A percentile compares a stretch with the other conserved stretches of the same genome.
phyloP scores from a whole-genome alignment of 768 basidiomycete species.

The Calocera cornea region DNA sequence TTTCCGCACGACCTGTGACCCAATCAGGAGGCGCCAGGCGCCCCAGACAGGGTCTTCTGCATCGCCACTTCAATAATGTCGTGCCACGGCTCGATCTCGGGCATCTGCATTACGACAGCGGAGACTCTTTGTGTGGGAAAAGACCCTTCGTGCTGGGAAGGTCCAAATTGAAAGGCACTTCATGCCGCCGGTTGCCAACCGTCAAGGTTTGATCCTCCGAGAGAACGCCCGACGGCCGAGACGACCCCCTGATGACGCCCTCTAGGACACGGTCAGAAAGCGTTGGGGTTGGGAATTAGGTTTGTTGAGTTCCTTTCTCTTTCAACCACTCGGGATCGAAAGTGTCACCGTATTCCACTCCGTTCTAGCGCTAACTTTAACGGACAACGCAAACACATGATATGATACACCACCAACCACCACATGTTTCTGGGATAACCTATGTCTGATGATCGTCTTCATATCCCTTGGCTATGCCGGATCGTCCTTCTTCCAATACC shows the following conservation, averaged over 20 bases:
- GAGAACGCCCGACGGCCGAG: neutral
- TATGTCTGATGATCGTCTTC: conserved; percentile 33
- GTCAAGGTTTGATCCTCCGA: neutral
- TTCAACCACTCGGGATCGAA: neutral
- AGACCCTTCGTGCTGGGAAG: neutral
- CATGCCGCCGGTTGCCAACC: neutral
- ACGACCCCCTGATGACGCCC: neutral
- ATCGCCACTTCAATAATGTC: neutral
- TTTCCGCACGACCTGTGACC: too few relatives aligned
- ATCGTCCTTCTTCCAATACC: conserved; percentile 74
- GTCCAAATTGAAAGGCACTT: neutral
- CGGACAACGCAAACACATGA: neutral
- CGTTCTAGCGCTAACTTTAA: neutral
- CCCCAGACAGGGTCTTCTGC: neutral
- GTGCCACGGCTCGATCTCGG: neutral
- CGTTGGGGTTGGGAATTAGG: neutral
- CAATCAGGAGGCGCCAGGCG: too few relatives aligned
- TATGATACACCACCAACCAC: neutral
- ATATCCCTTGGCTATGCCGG: conserved; percentile 82
- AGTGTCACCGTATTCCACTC: neutral
- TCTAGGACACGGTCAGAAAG: neutral
- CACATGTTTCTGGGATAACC: neutral
- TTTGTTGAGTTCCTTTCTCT: neutral
- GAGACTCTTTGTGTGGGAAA: neutral
- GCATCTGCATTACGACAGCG: neutral